Base-by-base conservation (phyloP, 768 basidiomycete genomes). In the Trametes villosa region DNA sequence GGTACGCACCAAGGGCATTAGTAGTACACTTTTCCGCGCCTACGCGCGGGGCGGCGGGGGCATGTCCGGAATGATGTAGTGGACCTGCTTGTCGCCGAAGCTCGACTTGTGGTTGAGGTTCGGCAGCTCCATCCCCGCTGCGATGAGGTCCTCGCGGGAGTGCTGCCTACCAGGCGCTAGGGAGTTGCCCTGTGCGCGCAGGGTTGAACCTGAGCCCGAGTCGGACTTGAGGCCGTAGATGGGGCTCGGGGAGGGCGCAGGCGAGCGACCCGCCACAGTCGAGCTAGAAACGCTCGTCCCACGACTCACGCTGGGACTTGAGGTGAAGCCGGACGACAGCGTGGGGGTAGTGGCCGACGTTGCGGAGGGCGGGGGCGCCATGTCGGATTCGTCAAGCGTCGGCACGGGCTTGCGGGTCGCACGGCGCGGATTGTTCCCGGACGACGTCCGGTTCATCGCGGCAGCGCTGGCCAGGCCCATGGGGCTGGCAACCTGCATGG, bases 91-190 rank as follows among this genome's bases (percentile, higher is more conserved):
- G 30, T 69, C 64, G 0, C 72, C 72, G 36, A 74, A 70, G 65
- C 72, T 74, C 22, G 65, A 60, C 69, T 74, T 71, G 57, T 72
- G 72, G 31, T 64, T 70, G 50, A 73, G 48, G 24, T 59, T 34
- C 57, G 68, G 62, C 29, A 66, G 46, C 41, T 53, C 53, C 53
- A 53, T 31, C 29, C 61, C 67, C 60, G 51, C 30, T 44, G 60
- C 57, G 15, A 65, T 55, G 24, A 71, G 57, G 42, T 69, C 71
- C 48, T 67, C 63, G 33, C 62, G 65, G 38, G 70, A 71, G 38
- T 59, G 67, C 34, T 58, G 57, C 20, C 57, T 45, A 3, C 26
- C 62, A 13, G 60, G 40, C 0, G 44, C 50, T 24, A 51, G 63
- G 40, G 52, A 33, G 22, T 9, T n/a, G 40, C 15, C 34, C 57